phyloP scores from a whole-genome alignment of 257 asterid species.

The Cordia subcordata region DNA sequence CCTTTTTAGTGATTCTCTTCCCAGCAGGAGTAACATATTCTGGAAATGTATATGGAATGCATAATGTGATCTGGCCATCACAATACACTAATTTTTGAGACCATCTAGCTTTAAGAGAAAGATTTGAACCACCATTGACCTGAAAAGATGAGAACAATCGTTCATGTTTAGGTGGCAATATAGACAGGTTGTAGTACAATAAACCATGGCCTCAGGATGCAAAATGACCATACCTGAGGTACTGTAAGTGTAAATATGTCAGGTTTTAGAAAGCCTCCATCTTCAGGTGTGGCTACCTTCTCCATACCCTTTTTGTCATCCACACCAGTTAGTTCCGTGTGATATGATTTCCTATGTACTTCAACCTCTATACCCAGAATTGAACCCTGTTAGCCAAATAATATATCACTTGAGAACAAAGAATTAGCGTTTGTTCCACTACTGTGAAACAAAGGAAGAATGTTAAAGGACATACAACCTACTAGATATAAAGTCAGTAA shows the following conservation, averaged over 20 bases:
- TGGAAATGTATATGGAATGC: slow-evolving; percentile 80
- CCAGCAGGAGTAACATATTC: slow-evolving; percentile 85
- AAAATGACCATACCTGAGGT: slow-evolving; percentile 51
- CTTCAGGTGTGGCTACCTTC: slow-evolving; percentile 42
- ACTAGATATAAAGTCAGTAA: too few relatives aligned
- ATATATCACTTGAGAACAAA: slow-evolving; percentile 59
- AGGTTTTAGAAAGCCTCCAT: slow-evolving; percentile 64
- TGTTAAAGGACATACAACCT: not conserved
- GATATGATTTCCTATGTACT: slow-evolving; percentile 59
- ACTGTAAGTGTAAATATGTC: slow-evolving; percentile 64
- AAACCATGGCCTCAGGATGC: slow-evolving; percentile 1
- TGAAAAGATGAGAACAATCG: slow-evolving; percentile 18
- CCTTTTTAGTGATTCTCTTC: slow-evolving; percentile 73
- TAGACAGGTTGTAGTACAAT: not conserved
- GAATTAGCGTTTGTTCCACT: slow-evolving; percentile 21
- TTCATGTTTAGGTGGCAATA: not conserved
- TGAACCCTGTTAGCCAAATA: slow-evolving; percentile 99
- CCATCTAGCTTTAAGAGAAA: slow-evolving; percentile 78
- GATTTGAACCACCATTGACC: slow-evolving; percentile 85
- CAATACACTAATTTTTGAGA: slow-evolving; percentile 67
- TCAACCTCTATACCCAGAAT: slow-evolving; percentile 97
- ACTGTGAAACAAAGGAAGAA: slow-evolving; percentile 17
- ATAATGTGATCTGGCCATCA: slow-evolving; percentile 62
- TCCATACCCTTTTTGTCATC: slow-evolving; percentile 32
- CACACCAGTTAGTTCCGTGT: slow-evolving; percentile 37